These are phyloP conservation scores for Amoebophrya sp. DNA, from an alignment of 169 alveolate genomes.

Conservation along the genomic window DNA sequence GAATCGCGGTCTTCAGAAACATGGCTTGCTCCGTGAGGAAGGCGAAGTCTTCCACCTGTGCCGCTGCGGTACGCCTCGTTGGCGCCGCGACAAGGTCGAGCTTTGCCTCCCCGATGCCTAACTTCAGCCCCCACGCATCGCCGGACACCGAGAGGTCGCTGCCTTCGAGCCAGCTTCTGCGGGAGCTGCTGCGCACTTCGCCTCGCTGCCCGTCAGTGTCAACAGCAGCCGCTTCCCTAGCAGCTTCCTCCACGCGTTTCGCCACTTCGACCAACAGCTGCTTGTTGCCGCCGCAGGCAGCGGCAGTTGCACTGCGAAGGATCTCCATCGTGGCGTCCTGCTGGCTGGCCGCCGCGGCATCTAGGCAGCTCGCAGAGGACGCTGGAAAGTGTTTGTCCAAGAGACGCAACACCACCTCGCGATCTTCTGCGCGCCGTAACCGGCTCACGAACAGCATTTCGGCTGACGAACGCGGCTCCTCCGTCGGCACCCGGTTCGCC, in stretches of 20 bases:
- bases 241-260: too few relatives aligned
- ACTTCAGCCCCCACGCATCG: neutral
- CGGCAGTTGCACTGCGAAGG: neutral
- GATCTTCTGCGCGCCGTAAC: neutral
- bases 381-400: neutral
- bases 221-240: neutral
- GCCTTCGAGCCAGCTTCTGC: neutral
- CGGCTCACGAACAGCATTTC: conserved; percentile 13
- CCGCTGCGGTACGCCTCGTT: neutral
- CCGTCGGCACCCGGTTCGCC: conserved; percentile 24
- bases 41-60: neutral
- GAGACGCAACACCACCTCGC: neutral
- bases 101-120: neutral
- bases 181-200: neutral
- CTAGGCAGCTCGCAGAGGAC: neutral
- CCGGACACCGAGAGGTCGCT: neutral
- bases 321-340: neutral
- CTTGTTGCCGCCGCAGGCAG: too few relatives aligned
- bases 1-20: neutral
- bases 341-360: neutral
- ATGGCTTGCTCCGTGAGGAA: neutral
- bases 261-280: too few relatives aligned
- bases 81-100: neutral
- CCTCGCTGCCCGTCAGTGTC: neutral
- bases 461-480: neutral